These are phyloP conservation scores for barrel medic (Medicago truncatula) DNA, from an alignment of 306 rosid genomes.

Conservation along the genomic window MtrunA17r5.0-ANR NC_053042.1:2329501-2330000, in stretches of 20 bases:
- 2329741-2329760: no score
- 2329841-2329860: no score
- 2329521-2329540: slow-evolving; percentile 79
- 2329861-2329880: no score
- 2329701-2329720: slow-evolving; percentile 40
- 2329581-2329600: slow-evolving; percentile 60
- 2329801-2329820: no score
- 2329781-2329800: no score
- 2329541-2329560: slow-evolving; percentile 90
- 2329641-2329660: slow-evolving; percentile 88
- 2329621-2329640: slow-evolving; percentile 91
- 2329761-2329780: no score
- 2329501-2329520: slow-evolving; percentile 84
- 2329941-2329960: neutral
- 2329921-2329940: neutral
- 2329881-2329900: no score
- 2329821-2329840: no score
- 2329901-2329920: neutral
- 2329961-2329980: slow-evolving; percentile 21
- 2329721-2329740: neutral
- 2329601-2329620: slow-evolving; percentile 79
- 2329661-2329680: slow-evolving; percentile 96
- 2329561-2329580: slow-evolving; percentile 80
- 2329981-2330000: slow-evolving; percentile 16
- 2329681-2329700: slow-evolving; percentile 74